These are phyloP conservation scores for Evernia prunastri DNA, from an alignment of 495 filamentous ascomycete genomes.

Conservation along the genomic window DNA sequence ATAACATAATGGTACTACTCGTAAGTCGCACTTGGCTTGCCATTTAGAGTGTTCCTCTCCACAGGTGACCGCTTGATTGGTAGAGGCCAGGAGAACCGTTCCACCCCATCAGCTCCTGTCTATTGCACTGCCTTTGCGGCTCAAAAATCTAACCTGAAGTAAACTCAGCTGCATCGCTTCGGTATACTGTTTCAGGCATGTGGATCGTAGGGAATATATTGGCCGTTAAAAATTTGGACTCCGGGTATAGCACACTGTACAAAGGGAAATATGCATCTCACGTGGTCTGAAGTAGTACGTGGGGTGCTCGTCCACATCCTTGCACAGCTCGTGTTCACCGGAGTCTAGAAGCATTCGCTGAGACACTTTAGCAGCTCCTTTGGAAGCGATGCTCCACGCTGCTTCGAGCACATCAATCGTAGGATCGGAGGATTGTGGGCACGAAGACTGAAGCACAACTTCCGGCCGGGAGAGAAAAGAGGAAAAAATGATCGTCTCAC, in stretches of 20 bases:
- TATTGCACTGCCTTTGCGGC: neutral
- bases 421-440: neutral
- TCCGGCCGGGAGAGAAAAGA: neutral
- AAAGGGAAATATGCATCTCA: neutral
- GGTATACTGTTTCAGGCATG: neutral
- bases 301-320: slow-evolving; percentile 1
- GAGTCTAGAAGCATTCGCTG: neutral
- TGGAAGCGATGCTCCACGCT: neutral
- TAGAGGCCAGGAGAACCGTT: neutral
- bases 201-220: neutral
- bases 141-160: neutral
- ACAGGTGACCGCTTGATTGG: neutral
- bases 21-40: neutral
- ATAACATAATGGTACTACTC: no score
- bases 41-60: neutral
- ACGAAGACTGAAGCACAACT: neutral
- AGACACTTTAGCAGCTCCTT: neutral
- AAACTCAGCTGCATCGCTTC: neutral
- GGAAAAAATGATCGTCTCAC: neutral
- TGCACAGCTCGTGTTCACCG: neutral
- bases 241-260: neutral
- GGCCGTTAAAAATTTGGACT: neutral
- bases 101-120: neutral
- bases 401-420: neutral
- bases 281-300: neutral